Base-by-base conservation (phyloP, 441 rosid species). In the Francoa sonchifolia region DNA sequence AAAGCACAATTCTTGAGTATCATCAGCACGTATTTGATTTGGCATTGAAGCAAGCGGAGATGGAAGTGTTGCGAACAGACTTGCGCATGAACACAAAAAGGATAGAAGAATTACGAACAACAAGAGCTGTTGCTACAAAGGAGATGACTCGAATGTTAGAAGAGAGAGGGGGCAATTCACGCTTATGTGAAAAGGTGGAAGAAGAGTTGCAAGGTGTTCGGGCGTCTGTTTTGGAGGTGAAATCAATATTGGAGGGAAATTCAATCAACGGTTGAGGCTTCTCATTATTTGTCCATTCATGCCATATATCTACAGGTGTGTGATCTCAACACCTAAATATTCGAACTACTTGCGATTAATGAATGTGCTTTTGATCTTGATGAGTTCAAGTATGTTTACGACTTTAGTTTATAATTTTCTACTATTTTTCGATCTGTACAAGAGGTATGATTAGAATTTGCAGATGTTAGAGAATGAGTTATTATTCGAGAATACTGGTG, bases 1-100 rank as follows among this genome's bases (percentile, higher is more conserved):
- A 68, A 13, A 55, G 29, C 30, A 46, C 70, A 78, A 51, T 82
- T 16, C 8, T 76, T 4, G 86, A 67, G 31, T 76, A 71, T 51
- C 83, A 73, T 19, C 76, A 78, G 48, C 66, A 52, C 0, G 71
- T 69, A 13, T 74, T 71, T 39, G 82, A 79, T 17, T 39, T 51
- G 0, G 74, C 72, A 29, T 43, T 79, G 63, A 77, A 63, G 48
- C 72, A 52, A 12, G 76, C 54, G 7, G 97, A 86, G 68, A 56
- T 31, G 15, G 39, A 59, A 62, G 31, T 50, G 10, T 25, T 70
- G 48, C 21, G 20, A 19, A 18, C 19, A 19, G 26, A 33, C 10
- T 27, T 19, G 26, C 7, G 4, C 11, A 9, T 14, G 0, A 66
- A 56, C 19, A 44, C 45, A 43, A 22, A 33, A 33, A 66, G 44